These are phyloP conservation scores for Favolaschia claudopus DNA, from an alignment of 768 basidiomycete species.

Conservation along the genomic window DNA sequence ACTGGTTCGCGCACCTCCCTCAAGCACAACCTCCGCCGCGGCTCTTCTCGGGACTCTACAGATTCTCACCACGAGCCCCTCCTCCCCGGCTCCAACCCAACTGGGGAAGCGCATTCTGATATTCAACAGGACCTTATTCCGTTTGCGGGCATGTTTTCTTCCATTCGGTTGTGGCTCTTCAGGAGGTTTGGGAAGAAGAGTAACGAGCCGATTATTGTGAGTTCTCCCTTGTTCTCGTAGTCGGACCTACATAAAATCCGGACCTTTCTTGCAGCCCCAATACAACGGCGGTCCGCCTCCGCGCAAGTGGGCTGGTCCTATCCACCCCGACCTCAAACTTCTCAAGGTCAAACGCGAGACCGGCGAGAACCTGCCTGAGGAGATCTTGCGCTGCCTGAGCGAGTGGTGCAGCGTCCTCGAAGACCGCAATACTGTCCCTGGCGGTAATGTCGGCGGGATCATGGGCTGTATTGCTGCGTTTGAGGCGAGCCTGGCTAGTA, in stretches of 20 bases:
- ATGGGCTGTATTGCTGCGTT: conserved; percentile 56
- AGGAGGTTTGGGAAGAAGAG: conserved; percentile 28
- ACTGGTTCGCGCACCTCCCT: conserved; percentile 24
- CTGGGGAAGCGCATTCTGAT: conserved; percentile 32
- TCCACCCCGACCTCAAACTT: conserved; percentile 37
- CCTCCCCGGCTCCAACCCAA: conserved; percentile 46
- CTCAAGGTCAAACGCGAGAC: conserved; percentile 30
- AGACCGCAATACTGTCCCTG: conserved; percentile 58
- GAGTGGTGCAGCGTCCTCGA: conserved; percentile 68
- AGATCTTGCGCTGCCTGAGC: conserved; percentile 61
- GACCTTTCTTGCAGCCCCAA: conserved; percentile 16
- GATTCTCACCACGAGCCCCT: conserved; percentile 44
- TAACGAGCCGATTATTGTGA: conserved; percentile 26
- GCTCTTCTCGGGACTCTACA: conserved; percentile 29
- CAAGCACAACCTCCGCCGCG: conserved; percentile 25
- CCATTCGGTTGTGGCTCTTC: conserved; percentile 30
- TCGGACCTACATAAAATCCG: neutral
- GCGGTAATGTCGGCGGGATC: conserved; percentile 54
- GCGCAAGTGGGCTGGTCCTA: conserved; percentile 47
- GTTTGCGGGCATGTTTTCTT: conserved; percentile 41
- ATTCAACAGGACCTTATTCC: conserved; percentile 49
- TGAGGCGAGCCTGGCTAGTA: conserved; percentile 61
- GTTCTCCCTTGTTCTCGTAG: conserved; percentile 5
- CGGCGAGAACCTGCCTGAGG: conserved; percentile 66
- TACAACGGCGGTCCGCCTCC: conserved; percentile 20